Conservation (phyloP, 176 grass and related monocot species). For the sorghum (Sorghum bicolor) region DNA sequence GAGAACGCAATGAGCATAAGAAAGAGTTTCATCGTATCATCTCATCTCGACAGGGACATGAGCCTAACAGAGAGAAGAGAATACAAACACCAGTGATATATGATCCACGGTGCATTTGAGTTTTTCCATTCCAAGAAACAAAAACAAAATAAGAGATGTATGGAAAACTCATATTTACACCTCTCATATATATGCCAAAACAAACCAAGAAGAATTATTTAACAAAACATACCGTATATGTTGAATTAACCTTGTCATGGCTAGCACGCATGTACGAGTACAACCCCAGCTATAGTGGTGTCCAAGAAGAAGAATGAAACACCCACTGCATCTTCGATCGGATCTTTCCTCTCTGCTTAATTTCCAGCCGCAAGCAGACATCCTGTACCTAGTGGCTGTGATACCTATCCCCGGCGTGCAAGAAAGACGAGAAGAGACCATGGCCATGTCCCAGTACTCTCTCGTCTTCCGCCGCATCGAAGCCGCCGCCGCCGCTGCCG, state of each 20-base stretch:
- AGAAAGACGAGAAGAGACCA: constrained; percentile 19
- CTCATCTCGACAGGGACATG: constrained; percentile 23
- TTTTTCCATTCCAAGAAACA: neutral
- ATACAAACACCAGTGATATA: neutral
- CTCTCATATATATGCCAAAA: neutral
- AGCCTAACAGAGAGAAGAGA: neutral
- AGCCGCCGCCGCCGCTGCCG: neutral
- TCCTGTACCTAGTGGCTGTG: neutral
- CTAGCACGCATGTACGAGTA: neutral
- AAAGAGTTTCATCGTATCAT: constrained; percentile 6
- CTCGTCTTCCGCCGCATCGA: constrained; percentile 4
- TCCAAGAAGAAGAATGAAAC: neutral
- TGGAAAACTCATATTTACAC: constrained; percentile 18
- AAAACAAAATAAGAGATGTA: neutral
- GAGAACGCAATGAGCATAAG: neutral
- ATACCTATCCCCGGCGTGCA: constrained; percentile 9
- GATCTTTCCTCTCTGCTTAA: neutral
- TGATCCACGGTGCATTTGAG: neutral
- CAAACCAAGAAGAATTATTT: constrained; percentile 2
- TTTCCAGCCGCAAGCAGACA: neutral
- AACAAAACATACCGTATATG: neutral
- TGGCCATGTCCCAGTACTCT: neutral
- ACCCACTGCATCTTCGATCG: neutral
- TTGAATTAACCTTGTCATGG: neutral
- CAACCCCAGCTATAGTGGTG: neutral